Percentiles rank a stretch among this genome's conserved stretches.
Conservation (phyloP, 2,329 filamentous ascomycete genomes). For the Metarhizium guizhouense region DNA sequence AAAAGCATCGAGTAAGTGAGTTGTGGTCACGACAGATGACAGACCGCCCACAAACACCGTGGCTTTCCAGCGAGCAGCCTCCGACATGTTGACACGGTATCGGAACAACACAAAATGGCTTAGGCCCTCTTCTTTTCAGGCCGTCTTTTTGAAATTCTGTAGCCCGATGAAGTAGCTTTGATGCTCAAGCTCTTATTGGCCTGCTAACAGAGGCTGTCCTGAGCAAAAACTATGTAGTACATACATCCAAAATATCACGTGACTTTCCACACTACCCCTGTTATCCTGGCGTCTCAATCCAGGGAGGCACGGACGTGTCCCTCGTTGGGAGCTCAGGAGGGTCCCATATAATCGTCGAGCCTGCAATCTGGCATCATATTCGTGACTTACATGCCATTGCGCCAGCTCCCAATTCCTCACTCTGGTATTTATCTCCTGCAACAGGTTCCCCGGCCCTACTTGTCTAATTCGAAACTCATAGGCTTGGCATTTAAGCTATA, state of each 20-base stretch:
- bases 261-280: constrained; percentile 8
- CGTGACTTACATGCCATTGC: constrained; percentile 14
- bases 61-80: constrained; percentile 74
- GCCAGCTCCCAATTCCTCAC: constrained; percentile 7
- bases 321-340: constrained; percentile 21
- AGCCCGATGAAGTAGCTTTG: background rate
- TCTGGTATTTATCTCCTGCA: constrained; percentile 5
- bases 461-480: constrained; percentile 1
- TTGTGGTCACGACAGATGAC: constrained; percentile 64
- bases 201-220: background rate
- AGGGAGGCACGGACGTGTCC: constrained; percentile 1
- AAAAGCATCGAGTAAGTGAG: constrained; percentile 81
- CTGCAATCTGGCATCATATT: constrained; percentile 39
- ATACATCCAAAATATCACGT: background rate
- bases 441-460: background rate
- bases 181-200: background rate
- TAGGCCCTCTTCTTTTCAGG: background rate
- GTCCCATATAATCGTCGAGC: constrained; percentile 13
- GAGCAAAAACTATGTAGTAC: too few relatives aligned
- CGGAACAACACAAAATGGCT: background rate
- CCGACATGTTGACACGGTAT: constrained; percentile 53
- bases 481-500: background rate
- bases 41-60: constrained; percentile 91
- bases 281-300: background rate
- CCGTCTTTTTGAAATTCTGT: background rate